Conservation (phyloP, 225 moss, liverwort and hornwort genomes). For the Rhytidiadelphus loreus region DNA sequence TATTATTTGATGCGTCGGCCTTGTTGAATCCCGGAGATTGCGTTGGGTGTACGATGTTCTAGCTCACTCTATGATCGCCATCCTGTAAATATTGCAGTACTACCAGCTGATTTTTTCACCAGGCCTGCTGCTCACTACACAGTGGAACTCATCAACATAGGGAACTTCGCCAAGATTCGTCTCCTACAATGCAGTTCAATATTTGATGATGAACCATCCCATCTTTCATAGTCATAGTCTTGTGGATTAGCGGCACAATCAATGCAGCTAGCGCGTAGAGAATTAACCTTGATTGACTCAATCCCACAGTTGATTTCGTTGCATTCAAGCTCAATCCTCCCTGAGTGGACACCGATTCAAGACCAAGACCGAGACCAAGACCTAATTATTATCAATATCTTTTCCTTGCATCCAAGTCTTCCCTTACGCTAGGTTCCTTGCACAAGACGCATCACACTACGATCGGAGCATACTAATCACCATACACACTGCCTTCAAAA, state of each 20-base stretch:
- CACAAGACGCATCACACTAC: not conserved
- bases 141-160: conserved; percentile 7
- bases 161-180: conserved; percentile 11
- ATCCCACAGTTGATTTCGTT: not conserved
- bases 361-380: not conserved
- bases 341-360: not conserved
- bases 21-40: conserved; percentile 8
- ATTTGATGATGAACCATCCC: not conserved
- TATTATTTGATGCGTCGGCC: not conserved
- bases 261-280: not conserved
- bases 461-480: not conserved
- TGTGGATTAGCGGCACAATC: not conserved
- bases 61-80: not conserved
- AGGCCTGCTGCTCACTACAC: not conserved
- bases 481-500: not conserved
- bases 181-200: not conserved
- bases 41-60: not conserved
- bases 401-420: not conserved
- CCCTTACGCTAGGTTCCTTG: not conserved
- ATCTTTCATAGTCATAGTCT: not conserved
- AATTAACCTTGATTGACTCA: not conserved
- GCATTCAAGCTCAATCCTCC: not conserved
- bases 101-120: not conserved
- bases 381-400: not conserved
- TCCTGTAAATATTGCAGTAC: conserved; percentile 1